Percentiles rank a stretch among this genome's conserved stretches.
phyloP scores from a whole-genome alignment of 2,329 filamentous ascomycete genomes.

The Neoascochyta sp. region DNA sequence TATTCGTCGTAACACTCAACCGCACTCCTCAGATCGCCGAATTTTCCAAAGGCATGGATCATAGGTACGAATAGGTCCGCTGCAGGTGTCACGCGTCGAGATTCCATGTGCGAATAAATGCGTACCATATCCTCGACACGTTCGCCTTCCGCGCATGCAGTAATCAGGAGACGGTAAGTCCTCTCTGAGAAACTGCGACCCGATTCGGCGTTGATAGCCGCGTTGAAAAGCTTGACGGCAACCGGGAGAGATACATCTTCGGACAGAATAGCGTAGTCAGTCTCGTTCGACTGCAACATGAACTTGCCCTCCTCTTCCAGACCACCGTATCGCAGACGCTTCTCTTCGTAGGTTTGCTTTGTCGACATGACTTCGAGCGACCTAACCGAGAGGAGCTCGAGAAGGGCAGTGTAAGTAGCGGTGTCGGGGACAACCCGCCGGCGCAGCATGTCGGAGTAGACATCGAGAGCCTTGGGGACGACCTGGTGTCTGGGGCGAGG shows the following conservation, averaged over 20 bases:
- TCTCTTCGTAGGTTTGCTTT: slow-evolving; percentile 72
- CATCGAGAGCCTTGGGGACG: slow-evolving; percentile 85
- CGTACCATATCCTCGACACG: slow-evolving; percentile 84
- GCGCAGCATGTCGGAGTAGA: slow-evolving; percentile 94
- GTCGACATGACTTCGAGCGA: slow-evolving; percentile 73
- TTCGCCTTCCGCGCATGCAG: slow-evolving; percentile 78
- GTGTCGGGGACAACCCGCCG: slow-evolving; percentile 77
- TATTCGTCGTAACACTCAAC: slow-evolving; percentile 97
- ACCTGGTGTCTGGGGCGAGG: slow-evolving; percentile 76
- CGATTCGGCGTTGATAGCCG: slow-evolving; percentile 61
- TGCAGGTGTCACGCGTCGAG: slow-evolving; percentile 66
- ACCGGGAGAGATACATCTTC: slow-evolving; percentile 85
- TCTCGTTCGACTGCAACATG: slow-evolving; percentile 82
- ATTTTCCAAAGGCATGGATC: slow-evolving; percentile 86
- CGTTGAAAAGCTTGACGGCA: slow-evolving; percentile 80
- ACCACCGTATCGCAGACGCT: slow-evolving; percentile 77
- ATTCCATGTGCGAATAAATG: slow-evolving; percentile 89
- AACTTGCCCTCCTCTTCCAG: slow-evolving; percentile 81
- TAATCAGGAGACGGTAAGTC: slow-evolving; percentile 81
- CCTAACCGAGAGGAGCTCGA: slow-evolving; percentile 74
- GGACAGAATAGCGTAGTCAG: slow-evolving; percentile 78
- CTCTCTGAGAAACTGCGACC: slow-evolving; percentile 68
- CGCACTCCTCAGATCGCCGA: slow-evolving; percentile 78
- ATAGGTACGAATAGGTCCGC: slow-evolving; percentile 84
- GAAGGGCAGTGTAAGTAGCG: slow-evolving; percentile 82